Evolutionary conservation across 441 rosid genomes (phyloP), one percentile per base, ranked within the genome.

Genomic region (Macaranga tanarius): DNA sequence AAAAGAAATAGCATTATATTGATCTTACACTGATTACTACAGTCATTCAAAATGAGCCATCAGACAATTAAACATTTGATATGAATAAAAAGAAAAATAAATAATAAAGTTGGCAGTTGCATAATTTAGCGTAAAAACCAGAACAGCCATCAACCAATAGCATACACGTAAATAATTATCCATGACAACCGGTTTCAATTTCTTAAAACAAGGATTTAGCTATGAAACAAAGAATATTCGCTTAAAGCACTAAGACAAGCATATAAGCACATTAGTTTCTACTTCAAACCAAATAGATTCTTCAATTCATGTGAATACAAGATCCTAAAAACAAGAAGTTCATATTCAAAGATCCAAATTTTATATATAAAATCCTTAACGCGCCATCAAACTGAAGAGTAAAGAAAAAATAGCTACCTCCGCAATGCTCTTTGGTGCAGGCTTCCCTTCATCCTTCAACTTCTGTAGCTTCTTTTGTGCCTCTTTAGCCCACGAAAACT

Each of bases 401-500:
- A 52, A 52, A 48, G 52, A 3, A 4, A 52, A 45, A 59, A 71
- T 44, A 45, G 67, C 19, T 81, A 95, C 99, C 97, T 91, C 98
- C 20, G 84, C 87, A 72, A 92, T 77, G 86, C 80, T 91, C 85
- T 84, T 92, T 0, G 97, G 98, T 78, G 85, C 74, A 0, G 97
- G 96, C 73, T 91, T 89, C 76, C 99, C 98, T 80, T 92, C 95
- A 65, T 83, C 86, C 83, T 86, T 85, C 71, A 92, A 75, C 85
- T 86, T 86, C 47, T 75, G 77, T 56, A 95, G 59, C 83, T 89
- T 90, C 81, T 78, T 86, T 31, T 95, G 86, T 6, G 92, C 97
- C 80, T 90, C 84, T 77, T 85, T 95, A 1, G 95, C 98, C 99
- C 98, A 92, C 1, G 88, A 86, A 77, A 89, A 92, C 80, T 90